These are phyloP conservation scores for Pythium brassicae DNA, from an alignment of 352 stramenopile genomes.

Conservation along the genomic window DNA sequence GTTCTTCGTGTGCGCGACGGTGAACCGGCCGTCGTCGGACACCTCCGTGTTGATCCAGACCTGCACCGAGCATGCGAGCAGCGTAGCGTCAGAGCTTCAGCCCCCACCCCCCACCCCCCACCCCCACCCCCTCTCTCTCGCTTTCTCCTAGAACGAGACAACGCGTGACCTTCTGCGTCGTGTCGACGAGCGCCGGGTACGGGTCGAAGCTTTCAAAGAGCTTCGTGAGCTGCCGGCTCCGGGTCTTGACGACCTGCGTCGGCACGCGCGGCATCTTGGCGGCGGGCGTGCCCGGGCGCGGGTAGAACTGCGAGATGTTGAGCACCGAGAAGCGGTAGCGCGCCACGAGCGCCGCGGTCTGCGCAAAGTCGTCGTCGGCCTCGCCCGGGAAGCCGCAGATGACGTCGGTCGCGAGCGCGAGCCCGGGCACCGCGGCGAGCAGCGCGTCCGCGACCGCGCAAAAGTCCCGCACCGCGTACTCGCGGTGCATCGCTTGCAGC, in stretches of 20 bases:
- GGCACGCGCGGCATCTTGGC: slow-evolving; percentile 87
- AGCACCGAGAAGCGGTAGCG: slow-evolving; percentile 89
- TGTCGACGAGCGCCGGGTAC: slow-evolving; percentile 68
- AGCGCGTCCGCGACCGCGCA: slow-evolving; percentile 68
- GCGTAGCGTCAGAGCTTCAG: not conserved
- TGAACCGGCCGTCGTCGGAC: slow-evolving; percentile 70
- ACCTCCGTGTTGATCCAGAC: slow-evolving; percentile 86
- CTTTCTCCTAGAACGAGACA: not conserved
- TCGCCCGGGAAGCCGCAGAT: slow-evolving; percentile 91
- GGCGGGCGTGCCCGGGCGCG: slow-evolving; percentile 85
- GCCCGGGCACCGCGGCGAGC: slow-evolving; percentile 56
- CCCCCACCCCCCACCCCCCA: too few species aligned
- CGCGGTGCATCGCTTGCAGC: slow-evolving; percentile 87
- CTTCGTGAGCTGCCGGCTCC: slow-evolving; percentile 77
- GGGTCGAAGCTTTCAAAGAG: slow-evolving; percentile 84
- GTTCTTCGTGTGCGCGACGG: slow-evolving; percentile 88
- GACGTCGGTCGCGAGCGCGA: slow-evolving; percentile 91
- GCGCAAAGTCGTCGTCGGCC: slow-evolving; percentile 85
- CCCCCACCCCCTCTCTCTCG: too few species aligned
- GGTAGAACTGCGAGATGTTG: slow-evolving; percentile 94
- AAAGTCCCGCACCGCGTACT: slow-evolving; percentile 89
- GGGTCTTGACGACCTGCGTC: slow-evolving; percentile 88
- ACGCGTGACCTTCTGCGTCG: slow-evolving; percentile 30
- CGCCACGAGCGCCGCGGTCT: slow-evolving; percentile 84
- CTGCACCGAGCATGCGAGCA: not conserved